phyloP scores from a whole-genome alignment of 345 rosid species.

The Heritiera fomes region DNA sequence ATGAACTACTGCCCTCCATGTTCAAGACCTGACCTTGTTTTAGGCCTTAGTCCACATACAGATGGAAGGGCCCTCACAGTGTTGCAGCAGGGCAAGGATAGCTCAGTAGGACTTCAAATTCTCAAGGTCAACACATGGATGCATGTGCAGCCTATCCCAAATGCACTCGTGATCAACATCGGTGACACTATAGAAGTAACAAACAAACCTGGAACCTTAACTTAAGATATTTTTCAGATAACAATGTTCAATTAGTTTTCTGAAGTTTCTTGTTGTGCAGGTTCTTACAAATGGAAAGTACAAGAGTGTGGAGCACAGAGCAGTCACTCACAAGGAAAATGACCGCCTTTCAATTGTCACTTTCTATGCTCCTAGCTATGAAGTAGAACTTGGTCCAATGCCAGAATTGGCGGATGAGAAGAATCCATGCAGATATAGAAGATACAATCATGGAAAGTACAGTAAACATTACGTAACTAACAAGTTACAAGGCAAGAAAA shows the following conservation, averaged over 20 bases:
- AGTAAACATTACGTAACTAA: slow-evolving; percentile 77
- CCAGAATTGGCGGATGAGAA: slow-evolving; percentile 65
- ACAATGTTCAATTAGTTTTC: not conserved
- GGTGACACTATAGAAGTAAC: slow-evolving; percentile 89
- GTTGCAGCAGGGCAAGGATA: slow-evolving; percentile 70
- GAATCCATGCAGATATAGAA: slow-evolving; percentile 83
- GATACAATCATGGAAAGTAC: slow-evolving; percentile 89
- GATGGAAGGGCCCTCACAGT: slow-evolving; percentile 98
- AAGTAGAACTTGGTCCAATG: slow-evolving; percentile 78
- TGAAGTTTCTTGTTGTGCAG: slow-evolving; percentile 32
- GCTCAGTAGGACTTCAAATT: slow-evolving; percentile 80
- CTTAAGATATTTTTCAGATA: not conserved
- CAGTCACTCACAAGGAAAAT: slow-evolving; percentile 67
- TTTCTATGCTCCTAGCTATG: slow-evolving; percentile 95
- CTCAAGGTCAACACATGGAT: slow-evolving; percentile 72
- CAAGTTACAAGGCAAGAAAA: slow-evolving; percentile 86
- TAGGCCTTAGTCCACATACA: slow-evolving; percentile 95
- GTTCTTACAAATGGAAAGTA: slow-evolving; percentile 91
- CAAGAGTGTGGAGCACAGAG: slow-evolving; percentile 95
- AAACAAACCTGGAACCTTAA: not conserved
- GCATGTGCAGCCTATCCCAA: slow-evolving; percentile 61
- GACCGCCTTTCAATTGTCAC: slow-evolving; percentile 92
- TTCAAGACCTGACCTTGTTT: slow-evolving; percentile 90
- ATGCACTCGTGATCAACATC: slow-evolving; percentile 78
- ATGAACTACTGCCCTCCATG: slow-evolving; percentile 98